Evolutionary conservation across 2,329 filamentous ascomycete genomes (phyloP), one percentile per base, ranked within the genome.

Genomic region (Neurospora sp.): DNA sequence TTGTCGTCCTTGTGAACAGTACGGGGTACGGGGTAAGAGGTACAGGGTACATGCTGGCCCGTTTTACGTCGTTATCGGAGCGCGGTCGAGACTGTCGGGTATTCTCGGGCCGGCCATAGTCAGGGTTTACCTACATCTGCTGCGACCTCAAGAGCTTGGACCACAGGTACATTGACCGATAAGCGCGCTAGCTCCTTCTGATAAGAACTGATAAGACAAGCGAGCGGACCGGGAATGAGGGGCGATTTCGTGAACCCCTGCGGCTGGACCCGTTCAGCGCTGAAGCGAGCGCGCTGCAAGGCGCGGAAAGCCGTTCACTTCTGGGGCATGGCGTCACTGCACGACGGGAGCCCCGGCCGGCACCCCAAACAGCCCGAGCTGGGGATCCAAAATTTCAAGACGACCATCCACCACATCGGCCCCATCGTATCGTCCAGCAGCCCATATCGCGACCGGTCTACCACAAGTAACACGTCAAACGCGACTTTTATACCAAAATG

Each of bases 401-500:
- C 52, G 52, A 62, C 52, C 28, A 62, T 62, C 28, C 52, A 36
- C 5, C 23, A 17, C 23, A 33, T 33, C 52, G 28, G 52, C 52
- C 28, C 52, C 52, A 62, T 62, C 28, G 52, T 33, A 33, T 62
- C 52, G 52, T 62, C 52, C 52, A 62, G 12, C 52, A 62, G 52
- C 52, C 52, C 28, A n/a, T 36, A 62, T 67, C 8, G 33, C 46
- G 52, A 39, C 69, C 37, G 65, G 46, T 67, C 66, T 40, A 67
- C 66, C 37, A 12, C 37, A 66, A 39, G 43, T 33, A 68, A 33
- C 66, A 33, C 66, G 12, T 52, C 66, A n/a, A 57, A 57, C 68
- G 66, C 65, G 46, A 65, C 12, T 28, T 23, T 38, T 28, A 66
- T 66, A 71, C 46, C 79, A 85, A 80, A 19, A 89, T 89, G 87